These are phyloP conservation scores for Solanum verrucosum DNA, from an alignment of 257 asterid genomes.

Conservation along the genomic window DNA sequence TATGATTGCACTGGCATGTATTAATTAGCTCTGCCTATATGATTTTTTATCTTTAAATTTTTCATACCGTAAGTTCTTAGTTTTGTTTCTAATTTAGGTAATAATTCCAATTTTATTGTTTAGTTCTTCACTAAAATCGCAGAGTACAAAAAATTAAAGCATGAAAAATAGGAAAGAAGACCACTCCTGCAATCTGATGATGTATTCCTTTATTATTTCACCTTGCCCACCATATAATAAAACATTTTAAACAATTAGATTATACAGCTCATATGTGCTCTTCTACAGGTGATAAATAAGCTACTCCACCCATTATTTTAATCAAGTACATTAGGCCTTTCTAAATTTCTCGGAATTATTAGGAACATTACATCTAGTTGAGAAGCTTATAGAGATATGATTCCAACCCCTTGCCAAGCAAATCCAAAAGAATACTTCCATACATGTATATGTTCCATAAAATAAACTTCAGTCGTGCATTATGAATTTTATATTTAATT, in stretches of 20 bases:
- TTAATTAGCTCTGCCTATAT: background rate
- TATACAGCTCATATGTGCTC: background rate
- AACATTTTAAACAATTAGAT: background rate
- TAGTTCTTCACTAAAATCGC: background rate
- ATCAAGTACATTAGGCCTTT: background rate
- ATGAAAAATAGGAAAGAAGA: background rate
- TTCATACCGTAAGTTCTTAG: background rate
- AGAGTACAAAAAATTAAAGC: background rate
- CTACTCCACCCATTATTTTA: background rate
- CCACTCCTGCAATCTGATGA: conserved; percentile 2
- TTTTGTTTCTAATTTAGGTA: background rate
- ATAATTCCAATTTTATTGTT: background rate
- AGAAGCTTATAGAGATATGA: background rate
- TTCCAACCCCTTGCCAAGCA: background rate
- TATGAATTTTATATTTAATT: background rate
- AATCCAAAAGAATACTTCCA: background rate
- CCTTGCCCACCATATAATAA: background rate
- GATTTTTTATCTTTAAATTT: background rate
- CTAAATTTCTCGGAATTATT: background rate
- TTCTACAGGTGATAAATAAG: background rate
- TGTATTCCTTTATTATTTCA: background rate
- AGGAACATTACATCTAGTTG: background rate
- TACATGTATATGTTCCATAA: background rate
- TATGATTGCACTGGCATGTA: background rate
- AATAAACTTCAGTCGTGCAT: background rate